These are phyloP conservation scores for Aspergillus awamori DNA, from an alignment of 2,329 filamentous ascomycete genomes.

Conservation along the genomic window DNA sequence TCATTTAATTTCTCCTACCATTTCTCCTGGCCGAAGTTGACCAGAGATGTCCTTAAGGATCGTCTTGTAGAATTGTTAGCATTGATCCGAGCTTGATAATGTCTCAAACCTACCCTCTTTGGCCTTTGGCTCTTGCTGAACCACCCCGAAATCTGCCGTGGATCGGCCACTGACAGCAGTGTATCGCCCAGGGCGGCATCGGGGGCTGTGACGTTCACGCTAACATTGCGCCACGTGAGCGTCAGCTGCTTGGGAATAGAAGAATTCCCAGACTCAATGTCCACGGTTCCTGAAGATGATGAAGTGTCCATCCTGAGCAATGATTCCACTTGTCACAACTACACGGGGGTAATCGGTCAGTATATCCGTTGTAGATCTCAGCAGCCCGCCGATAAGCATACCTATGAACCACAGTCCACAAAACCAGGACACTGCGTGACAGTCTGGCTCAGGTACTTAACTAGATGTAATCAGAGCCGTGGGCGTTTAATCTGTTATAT, in stretches of 20 bases:
- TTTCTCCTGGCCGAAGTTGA: conserved; percentile 48
- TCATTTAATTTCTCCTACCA: conserved; percentile 33
- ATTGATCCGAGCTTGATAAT: background rate
- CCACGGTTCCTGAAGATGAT: conserved; percentile 32
- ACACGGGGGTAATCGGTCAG: background rate
- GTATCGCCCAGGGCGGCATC: conserved; percentile 42
- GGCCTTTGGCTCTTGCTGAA: conserved; percentile 24
- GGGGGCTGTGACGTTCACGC: conserved; percentile 38
- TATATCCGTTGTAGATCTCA: background rate
- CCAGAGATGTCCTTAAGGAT: conserved; percentile 45
- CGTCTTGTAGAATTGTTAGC: conserved; percentile 29
- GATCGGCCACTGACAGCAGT: conserved; percentile 37
- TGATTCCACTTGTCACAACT: conserved; percentile 2
- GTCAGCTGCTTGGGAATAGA: conserved; percentile 37
- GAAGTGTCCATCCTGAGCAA: conserved; percentile 28
- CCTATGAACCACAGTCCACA: conserved; percentile 3
- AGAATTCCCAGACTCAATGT: conserved; percentile 27
- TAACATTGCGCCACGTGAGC: conserved; percentile 40
- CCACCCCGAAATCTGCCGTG: conserved; percentile 29
- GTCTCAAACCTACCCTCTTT: conserved; percentile 31
- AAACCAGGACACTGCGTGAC: background rate
- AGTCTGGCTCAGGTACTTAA: background rate
- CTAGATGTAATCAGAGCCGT: background rate
- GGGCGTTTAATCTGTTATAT: conserved; percentile 19
- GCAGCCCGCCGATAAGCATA: background rate